Base-by-base conservation (phyloP, 805 yeast genomes). In the Clavispora santaluciae region DNA sequence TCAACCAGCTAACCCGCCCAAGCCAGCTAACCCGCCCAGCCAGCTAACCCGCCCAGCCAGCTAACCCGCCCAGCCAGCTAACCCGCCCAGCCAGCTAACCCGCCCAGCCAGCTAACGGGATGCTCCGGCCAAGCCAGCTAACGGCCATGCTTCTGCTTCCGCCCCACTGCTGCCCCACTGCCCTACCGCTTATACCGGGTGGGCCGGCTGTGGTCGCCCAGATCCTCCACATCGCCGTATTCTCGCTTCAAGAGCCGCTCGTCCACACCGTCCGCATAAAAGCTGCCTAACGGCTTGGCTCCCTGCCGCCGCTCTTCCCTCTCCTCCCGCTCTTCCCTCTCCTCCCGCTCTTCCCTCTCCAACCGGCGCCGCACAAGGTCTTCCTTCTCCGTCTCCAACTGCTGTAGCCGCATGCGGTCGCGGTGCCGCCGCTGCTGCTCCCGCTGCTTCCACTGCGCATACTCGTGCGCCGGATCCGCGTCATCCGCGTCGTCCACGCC, bases 401-500 rank as follows among this genome's bases (percentile, higher is more conserved):
- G 60, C 20, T 49, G 63, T 2, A 68, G 35, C 18, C 45, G 37
- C 12, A 55, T 53, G 10, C 62, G 45, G 36, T 74, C 79, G 10
- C 79, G 62, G 26, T 53, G 46, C 39, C 63, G 40, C 15, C 79
- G 56, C 11, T 41, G 45, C 31, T 46, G 50, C 40, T 75, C 76
- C 1, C 79, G 62, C 33, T 40, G 38, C 40, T 58, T 56, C 79
- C 79, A 75, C 20, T 45, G 53, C 15, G 39, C 39, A 40, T 53
- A 63, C 39, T 78, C 82, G 6, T 43, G 54, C 38, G 66, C 75
- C 0, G 82, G 78, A 42, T 79, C 79, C 5, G 74, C 28, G 25
- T 72, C 79, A 49, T 82, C 86, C 0, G 82, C 74, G 50, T 82
- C 89, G 48, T 81, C 85, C 0, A 61, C 52, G 1, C 68, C 69